phyloP scores from a whole-genome alignment of 2,329 filamentous ascomycete genomes.

The Colletotrichum viniferum region DNA sequence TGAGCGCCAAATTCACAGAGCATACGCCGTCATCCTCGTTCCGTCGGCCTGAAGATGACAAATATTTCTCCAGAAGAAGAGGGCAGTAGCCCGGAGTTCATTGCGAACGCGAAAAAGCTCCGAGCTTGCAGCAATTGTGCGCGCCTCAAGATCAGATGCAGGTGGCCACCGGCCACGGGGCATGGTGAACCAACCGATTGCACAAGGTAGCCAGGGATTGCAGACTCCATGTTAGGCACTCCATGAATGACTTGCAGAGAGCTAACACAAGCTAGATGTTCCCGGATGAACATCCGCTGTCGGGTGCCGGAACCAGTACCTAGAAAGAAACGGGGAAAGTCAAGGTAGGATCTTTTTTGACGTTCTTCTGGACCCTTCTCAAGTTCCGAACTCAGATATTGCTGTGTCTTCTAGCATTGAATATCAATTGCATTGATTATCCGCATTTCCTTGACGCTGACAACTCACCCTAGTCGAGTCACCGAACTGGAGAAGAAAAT shows the following conservation, averaged over 20 bases:
- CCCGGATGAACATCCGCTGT: slow-evolving; percentile 36
- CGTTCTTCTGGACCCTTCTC: background rate
- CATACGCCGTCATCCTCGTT: background rate
- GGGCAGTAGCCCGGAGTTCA: background rate
- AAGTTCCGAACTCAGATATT: background rate
- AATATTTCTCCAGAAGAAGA: background rate
- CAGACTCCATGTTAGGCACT: background rate
- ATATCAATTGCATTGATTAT: background rate
- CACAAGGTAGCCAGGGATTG: slow-evolving; percentile 28
- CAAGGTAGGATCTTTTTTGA: slow-evolving; percentile 30
- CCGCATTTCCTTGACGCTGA: background rate
- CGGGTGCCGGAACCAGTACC: slow-evolving; percentile 36
- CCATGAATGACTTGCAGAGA: background rate
- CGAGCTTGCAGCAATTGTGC: slow-evolving; percentile 39
- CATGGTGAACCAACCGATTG: slow-evolving; percentile 25
- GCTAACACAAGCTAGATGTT: slow-evolving; percentile 29
- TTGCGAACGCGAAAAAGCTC: slow-evolving; percentile 21
- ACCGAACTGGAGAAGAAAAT: slow-evolving; percentile 43
- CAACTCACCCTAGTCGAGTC: slow-evolving; percentile 32
- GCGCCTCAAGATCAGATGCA: slow-evolving; percentile 40
- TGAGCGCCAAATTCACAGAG: background rate
- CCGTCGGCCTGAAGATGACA: background rate
- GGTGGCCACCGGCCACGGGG: slow-evolving; percentile 31
- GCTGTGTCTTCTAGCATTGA: background rate
- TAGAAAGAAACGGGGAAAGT: slow-evolving; percentile 38